These are phyloP conservation scores for Melastoma malabathricum DNA, from an alignment of 345 rosid genomes.

Conservation along the genomic window DNA sequence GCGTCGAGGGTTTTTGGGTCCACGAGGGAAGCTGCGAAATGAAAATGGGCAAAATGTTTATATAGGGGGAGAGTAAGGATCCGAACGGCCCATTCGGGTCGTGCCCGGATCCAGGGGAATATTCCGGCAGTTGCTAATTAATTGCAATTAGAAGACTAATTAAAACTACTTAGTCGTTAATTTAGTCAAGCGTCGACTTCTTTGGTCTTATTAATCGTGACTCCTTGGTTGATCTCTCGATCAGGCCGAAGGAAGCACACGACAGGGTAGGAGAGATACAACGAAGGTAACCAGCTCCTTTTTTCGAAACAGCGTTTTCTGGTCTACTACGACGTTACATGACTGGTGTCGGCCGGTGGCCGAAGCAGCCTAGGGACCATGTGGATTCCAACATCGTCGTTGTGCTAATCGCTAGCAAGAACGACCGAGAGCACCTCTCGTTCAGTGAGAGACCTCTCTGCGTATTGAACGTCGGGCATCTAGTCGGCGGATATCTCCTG, in stretches of 20 bases:
- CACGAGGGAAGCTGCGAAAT: too few relatives aligned
- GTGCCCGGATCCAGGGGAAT: too few relatives aligned
- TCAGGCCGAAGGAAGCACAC: conserved; percentile 98
- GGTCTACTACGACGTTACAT: conserved; percentile 83
- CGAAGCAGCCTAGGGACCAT: conserved; percentile 88
- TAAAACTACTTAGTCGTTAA: too few relatives aligned
- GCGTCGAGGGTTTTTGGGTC: too few relatives aligned
- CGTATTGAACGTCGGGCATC: conserved; percentile 23
- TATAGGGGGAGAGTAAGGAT: too few relatives aligned
- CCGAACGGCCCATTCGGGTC: too few relatives aligned
- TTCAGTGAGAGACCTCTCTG: conserved; percentile 40
- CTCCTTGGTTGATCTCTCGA: not conserved
- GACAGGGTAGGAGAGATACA: conserved; percentile 89
- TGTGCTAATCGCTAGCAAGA: conserved; percentile 86
- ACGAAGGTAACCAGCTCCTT: conserved; percentile 90
- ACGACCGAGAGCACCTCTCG: conserved; percentile 85
- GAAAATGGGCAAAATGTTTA: too few relatives aligned
- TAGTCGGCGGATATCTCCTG: too few relatives aligned
- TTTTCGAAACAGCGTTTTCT: conserved; percentile 84
- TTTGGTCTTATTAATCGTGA: not conserved
- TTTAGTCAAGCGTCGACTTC: too few relatives aligned
- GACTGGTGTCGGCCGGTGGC: conserved; percentile 81
- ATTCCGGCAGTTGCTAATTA: too few relatives aligned
- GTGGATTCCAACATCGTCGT: conserved; percentile 89
- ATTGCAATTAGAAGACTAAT: too few relatives aligned